Evolutionary conservation across 2,329 filamentous ascomycete species (phyloP).

Genomic region (Blumeria graminis): DNA sequence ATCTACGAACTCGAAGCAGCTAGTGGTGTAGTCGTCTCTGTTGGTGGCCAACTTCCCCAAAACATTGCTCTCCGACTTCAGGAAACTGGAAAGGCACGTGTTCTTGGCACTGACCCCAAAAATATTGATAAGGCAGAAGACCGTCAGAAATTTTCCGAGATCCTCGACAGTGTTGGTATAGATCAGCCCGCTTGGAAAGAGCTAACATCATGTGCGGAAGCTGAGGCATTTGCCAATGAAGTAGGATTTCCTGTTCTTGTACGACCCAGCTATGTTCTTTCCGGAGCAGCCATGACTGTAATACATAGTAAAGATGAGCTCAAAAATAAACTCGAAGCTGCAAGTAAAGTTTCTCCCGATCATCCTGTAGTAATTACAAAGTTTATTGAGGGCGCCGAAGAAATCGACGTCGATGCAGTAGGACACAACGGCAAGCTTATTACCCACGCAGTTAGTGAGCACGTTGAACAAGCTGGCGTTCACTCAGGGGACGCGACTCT

Average conservation of each 20-base stretch:
- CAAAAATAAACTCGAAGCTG: conserved; percentile 82
- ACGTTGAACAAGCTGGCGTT: conserved; percentile 90
- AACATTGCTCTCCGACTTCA: conserved; percentile 91
- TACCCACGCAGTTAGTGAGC: conserved; percentile 80
- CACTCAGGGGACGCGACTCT: conserved; percentile 95
- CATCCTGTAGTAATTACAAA: conserved; percentile 97
- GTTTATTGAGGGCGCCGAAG: conserved; percentile 89
- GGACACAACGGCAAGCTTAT: conserved; percentile 68
- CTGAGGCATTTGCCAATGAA: conserved; percentile 60
- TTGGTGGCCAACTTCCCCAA: conserved; percentile 87
- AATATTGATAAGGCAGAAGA: conserved; percentile 98
- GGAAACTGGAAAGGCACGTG: conserved; percentile 68
- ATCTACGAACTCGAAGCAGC: conserved; percentile 85
- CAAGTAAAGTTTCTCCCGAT: conserved; percentile 75
- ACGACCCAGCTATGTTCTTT: conserved; percentile 84
- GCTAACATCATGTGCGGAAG: conserved; percentile 67
- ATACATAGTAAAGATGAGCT: conserved; percentile 74
- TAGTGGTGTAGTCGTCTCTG: conserved; percentile 75
- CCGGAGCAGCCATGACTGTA: conserved; percentile 95
- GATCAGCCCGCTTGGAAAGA: conserved; percentile 98
- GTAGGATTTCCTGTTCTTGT: conserved; percentile 91
- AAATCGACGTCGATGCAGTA: conserved; percentile 92
- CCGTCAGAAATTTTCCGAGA: conserved; percentile 93
- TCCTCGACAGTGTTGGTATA: conserved; percentile 86
- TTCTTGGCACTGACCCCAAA: conserved; percentile 76